These are phyloP conservation scores for Picochlorum sp. DNA, from an alignment of 139 green algal genomes.

Conservation along the genomic window DNA sequence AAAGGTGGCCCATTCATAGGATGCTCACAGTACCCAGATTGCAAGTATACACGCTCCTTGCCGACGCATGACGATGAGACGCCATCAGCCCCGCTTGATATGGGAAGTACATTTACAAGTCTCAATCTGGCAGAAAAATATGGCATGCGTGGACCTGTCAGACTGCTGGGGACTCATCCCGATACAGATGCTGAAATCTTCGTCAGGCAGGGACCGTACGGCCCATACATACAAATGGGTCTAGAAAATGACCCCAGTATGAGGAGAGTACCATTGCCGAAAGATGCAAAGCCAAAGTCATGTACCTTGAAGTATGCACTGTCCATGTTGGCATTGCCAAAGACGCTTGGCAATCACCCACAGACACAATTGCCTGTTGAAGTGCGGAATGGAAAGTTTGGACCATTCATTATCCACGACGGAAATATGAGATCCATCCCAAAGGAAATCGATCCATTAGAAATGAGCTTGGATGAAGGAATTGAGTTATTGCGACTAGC, in stretches of 20 bases:
- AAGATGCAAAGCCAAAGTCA: not conserved
- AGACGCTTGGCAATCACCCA: constrained; percentile 45
- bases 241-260: constrained; percentile 11
- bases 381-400: constrained; percentile 22
- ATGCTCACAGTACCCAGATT: constrained; percentile 43
- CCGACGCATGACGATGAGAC: not conserved
- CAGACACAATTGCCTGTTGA: constrained; percentile 8
- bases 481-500: constrained; percentile 24
- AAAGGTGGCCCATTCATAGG: constrained; percentile 34
- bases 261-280: constrained; percentile 9
- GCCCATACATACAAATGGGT: constrained; percentile 55
- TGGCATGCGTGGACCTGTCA: not conserved
- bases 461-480: constrained; percentile 17
- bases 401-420: constrained; percentile 17
- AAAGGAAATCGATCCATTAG: constrained; percentile 8
- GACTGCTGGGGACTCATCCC: constrained; percentile 9
- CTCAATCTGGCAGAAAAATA: constrained; percentile 6
- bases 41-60: constrained; percentile 27
- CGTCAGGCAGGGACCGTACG: constrained; percentile 56
- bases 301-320: constrained; percentile 41
- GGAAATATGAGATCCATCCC: constrained; percentile 11
- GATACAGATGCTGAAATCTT: constrained; percentile 21
- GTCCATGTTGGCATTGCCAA: constrained; percentile 43
- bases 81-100: not conserved
- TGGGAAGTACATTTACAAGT: not conserved